Evolutionary conservation across 1,284 basidiomycete species (phyloP), one percentile per base, ranked within the genome.

Genomic region (Puccinia hordei): DNA sequence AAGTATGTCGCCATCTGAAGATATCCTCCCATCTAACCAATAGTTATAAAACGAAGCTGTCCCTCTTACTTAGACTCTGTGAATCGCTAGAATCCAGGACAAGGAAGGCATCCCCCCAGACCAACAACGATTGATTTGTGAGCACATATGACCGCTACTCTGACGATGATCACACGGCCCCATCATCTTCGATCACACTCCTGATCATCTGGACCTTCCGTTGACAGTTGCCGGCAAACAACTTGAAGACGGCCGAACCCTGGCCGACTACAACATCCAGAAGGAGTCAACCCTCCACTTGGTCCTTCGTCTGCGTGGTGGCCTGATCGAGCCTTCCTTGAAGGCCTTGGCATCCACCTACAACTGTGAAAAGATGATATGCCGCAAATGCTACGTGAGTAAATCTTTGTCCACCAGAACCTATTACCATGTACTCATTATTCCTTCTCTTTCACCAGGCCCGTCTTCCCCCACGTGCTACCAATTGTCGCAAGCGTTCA

Each of bases 371-470:
- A 98, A 95, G 87, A 97, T 86, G 84, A 86, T 98, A 86, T 99
- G 96, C 91, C 95, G 96, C 88, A 98, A 98, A 88, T 98, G 97
- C 90, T 99, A 99, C 88, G 96, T 96, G 78, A 96, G 97, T 72
- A 44, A 44, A 38, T 24, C n/a, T 22, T 17, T n/a, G 12, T 15
- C 84, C 95, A 96, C 84, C 95, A 95, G 81, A 94, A 96, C 66
- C 98, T 95, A 89, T 98, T 98, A 91, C 99, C 96, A 91, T 90
- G 95, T 86, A 96, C 97, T 89, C 89, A 92, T 83, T 89, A 89
- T 80, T 80, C 69, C 55, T 84, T 82, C 24, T n/a, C n/a, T 33
- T 17, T 46, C 4, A 46, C 2, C 38, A 57, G 73, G 55, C 61
- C 78, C 71, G 24, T 41, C 49, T 71, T 82, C 24, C 69, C 41